phyloP scores from a whole-genome alignment of 169 alveolate genomes.

The Babesia ovata region DNA sequence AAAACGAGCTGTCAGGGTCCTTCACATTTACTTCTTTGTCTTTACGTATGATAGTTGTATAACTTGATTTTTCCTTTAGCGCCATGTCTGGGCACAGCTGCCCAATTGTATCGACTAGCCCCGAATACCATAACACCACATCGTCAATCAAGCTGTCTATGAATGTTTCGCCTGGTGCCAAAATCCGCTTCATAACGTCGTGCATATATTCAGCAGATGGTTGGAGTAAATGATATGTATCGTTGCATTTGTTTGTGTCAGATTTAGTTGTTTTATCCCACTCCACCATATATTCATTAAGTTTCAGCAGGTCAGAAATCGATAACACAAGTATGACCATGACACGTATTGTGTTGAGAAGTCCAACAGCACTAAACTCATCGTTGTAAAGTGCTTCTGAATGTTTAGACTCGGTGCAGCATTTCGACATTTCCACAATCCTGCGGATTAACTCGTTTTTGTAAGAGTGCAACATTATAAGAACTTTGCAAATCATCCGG shows the following conservation, averaged over 20 bases:
- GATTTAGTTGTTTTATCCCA: background rate
- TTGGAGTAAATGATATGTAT: background rate
- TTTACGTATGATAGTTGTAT: background rate
- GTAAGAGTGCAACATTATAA: background rate
- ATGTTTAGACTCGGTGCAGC: background rate
- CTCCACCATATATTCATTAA: background rate
- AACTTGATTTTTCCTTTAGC: background rate
- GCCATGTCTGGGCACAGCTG: slow-evolving; percentile 12
- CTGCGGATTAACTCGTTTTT: background rate
- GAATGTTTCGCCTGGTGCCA: background rate
- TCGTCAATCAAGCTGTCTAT: background rate
- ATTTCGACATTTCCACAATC: background rate
- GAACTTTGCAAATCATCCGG: background rate
- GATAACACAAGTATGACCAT: slow-evolving; percentile 13
- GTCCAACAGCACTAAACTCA: background rate
- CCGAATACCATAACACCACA: slow-evolving; percentile 26
- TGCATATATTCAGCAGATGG: slow-evolving; percentile 5
- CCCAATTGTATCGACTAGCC: background rate
- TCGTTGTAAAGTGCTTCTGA: background rate
- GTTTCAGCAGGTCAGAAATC: background rate
- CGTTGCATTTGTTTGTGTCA: background rate
- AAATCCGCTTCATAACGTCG: background rate
- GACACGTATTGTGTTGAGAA: background rate
- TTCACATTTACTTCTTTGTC: background rate
- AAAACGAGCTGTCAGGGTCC: background rate